Base-by-base conservation (phyloP, 78 protist genomes). In the Acrasis kona region DNA sequence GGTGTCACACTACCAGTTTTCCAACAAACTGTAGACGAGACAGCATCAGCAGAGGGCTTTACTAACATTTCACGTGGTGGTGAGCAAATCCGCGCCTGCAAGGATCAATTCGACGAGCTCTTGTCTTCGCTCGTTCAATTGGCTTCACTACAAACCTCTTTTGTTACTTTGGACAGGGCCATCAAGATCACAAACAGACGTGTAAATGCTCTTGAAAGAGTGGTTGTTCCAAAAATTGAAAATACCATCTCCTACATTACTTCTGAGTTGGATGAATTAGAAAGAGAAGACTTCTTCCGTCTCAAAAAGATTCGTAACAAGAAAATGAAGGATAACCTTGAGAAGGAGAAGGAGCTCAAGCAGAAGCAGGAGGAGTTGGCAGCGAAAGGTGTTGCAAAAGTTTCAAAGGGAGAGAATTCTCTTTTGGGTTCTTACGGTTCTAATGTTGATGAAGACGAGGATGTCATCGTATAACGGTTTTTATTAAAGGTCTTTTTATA, bases 121-220 rank as follows among this genome's bases (percentile, higher is more conserved):
- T 32, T 93, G 28, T 77, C 86, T 67, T 39, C 74, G 30, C 87
- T 96, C 72, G 80, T 93, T 42, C 76, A 82, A 40, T 71, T 94
- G 6, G 99, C 98, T 2, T 91, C 97, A 3, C 87, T 95, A 38
- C 97, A 90, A 80, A 93, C 98, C 0, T 81, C 98, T 30, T 96
- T 93, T 77, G 30, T 91, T 10, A 88, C 95, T 31, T 90, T 96
- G 61, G 98, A 96, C 64, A 91, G 84, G 42, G 98, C 93, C 34
- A 91, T 95, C 86, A 96, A 95, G 78, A 75, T 93, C 73, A 96
- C 99, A 30, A 95, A 93, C 79, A 92, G 99, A 28, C 91, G 99
- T 30, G 99, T 98, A 30, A 98, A 98, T 58, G 99, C 99, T 10
- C 83, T 98, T 50, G 99, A 98, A 1, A 7, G 29, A 30, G 84